These are phyloP conservation scores for Ligustrum vulgare DNA, from an alignment of 257 asterid species.

Conservation along the genomic window DNA sequence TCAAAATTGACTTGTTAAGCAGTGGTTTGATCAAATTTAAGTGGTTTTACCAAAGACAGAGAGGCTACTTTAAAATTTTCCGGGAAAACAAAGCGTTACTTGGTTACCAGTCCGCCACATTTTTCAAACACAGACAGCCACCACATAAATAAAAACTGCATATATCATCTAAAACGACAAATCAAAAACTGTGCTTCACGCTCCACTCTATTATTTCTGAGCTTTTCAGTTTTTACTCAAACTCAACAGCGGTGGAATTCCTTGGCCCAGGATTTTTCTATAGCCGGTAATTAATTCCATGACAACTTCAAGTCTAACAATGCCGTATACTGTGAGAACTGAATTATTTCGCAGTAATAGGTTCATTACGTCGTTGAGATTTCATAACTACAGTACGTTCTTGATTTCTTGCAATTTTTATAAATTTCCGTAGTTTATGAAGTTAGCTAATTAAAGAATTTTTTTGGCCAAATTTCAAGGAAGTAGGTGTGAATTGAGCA, in stretches of 20 bases:
- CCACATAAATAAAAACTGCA: background rate
- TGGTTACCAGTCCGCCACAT: background rate
- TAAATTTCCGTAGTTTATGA: background rate
- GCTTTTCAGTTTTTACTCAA: background rate
- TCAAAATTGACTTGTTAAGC: too few species aligned
- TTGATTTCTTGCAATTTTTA: background rate
- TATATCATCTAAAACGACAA: background rate
- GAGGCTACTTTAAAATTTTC: too few species aligned
- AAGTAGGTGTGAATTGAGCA: constrained; percentile 60
- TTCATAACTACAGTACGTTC: constrained; percentile 52
- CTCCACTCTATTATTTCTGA: background rate
- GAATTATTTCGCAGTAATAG: constrained; percentile 40
- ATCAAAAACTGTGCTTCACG: background rate
- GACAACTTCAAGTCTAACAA: constrained; percentile 54
- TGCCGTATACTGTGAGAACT: constrained; percentile 38
- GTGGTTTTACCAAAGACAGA: too few species aligned
- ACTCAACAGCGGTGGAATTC: background rate
- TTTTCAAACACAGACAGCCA: background rate
- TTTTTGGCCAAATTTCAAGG: constrained; percentile 33
- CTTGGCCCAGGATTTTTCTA: background rate
- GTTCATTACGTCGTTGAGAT: constrained; percentile 28
- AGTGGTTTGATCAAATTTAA: too few species aligned
- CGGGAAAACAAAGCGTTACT: background rate
- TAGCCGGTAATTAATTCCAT: constrained; percentile 32
- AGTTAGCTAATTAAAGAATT: background rate